Evolutionary conservation across 768 basidiomycete species (phyloP).

Genomic region (Pisolithus marmoratus): DNA sequence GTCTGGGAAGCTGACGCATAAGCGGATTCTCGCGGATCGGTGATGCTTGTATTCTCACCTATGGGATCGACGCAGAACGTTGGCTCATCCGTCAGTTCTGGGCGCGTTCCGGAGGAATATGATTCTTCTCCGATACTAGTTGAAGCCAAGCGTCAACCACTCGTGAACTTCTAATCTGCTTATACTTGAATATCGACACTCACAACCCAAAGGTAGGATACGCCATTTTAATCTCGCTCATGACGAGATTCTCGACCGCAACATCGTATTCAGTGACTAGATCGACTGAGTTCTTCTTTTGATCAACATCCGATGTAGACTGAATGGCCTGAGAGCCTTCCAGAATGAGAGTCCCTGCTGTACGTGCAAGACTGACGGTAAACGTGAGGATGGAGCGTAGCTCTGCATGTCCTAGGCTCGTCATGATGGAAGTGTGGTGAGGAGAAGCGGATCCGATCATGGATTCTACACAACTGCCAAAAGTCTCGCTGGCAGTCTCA

Average conservation of each 20-base stretch:
- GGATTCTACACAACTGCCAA: too few species aligned
- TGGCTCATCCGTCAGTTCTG: constrained; percentile 75
- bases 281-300: constrained; percentile 92
- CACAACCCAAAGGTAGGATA: constrained; percentile 85
- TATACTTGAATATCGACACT: constrained; percentile 24
- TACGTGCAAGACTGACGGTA: constrained; percentile 62
- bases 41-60: constrained; percentile 38
- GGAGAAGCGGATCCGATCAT: too few species aligned
- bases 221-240: constrained; percentile 50
- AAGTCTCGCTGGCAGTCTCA: too few species aligned
- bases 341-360: constrained; percentile 71
- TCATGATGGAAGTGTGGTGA: constrained; percentile 20
- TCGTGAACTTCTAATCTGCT: neutral
- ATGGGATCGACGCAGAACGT: constrained; percentile 99
- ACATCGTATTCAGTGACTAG: constrained; percentile 95
- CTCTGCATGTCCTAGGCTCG: constrained; percentile 33
- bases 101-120: constrained; percentile 67
- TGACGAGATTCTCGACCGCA: constrained; percentile 82
- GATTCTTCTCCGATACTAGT: constrained; percentile 91
- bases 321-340: constrained; percentile 74
- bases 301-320: constrained; percentile 50
- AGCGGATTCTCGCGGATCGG: too few species aligned
- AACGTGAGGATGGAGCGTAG: constrained; percentile 63
- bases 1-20: constrained; percentile 36
- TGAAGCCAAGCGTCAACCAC: neutral